Evolutionary conservation across 2,329 filamentous ascomycete genomes (phyloP).

Genomic region (Rugonectria rugulosa): DNA sequence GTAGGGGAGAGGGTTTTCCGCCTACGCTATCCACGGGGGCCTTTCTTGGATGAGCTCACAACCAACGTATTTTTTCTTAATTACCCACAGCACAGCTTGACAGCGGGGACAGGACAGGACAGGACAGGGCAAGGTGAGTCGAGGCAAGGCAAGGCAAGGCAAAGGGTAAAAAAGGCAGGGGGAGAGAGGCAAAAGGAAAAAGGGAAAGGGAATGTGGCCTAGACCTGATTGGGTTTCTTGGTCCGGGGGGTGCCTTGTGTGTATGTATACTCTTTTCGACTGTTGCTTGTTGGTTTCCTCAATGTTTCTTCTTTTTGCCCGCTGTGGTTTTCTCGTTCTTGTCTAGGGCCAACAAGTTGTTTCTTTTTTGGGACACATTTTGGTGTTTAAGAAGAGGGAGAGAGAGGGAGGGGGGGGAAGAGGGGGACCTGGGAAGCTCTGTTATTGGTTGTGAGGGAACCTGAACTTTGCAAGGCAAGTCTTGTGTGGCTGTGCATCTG

Average conservation of each 20-base stretch:
- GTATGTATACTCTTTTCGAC: neutral
- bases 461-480: neutral
- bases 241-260: neutral
- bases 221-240: slow-evolving; percentile 9
- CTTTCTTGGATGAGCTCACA: neutral
- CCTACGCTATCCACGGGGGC: neutral
- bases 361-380: neutral
- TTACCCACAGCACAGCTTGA: neutral
- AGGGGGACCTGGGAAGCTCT: too few species aligned
- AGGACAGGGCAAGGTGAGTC: neutral
- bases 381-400: too few species aligned
- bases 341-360: neutral
- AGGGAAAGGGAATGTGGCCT: neutral
- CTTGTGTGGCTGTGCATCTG: neutral
- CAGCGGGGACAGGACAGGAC: neutral
- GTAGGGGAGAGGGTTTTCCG: too few species aligned
- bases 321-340: neutral
- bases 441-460: neutral
- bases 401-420: too few species aligned
- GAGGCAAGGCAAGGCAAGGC: neutral
- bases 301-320: neutral
- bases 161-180: neutral
- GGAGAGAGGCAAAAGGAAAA: neutral
- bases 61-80: too few species aligned
- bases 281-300: neutral